Base-by-base conservation (phyloP, 768 basidiomycete species). In the Suillus sp. region DNA sequence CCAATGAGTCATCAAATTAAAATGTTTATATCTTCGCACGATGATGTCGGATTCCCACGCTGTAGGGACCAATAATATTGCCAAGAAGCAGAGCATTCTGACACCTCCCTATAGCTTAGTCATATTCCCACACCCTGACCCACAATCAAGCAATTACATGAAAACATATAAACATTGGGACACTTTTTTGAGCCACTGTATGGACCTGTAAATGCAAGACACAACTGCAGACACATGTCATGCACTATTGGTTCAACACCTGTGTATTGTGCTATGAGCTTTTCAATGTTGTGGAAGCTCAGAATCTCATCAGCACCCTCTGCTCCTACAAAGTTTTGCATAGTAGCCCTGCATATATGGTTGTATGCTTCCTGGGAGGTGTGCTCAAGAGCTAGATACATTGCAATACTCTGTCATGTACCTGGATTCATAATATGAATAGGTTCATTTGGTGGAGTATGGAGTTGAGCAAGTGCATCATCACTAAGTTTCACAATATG, bases 181-280 rank as follows among this genome's bases (percentile, higher is more conserved):
- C n/a, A n/a, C n/a, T n/a, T n/a, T n/a, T n/a, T n/a, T n/a, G n/a
- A n/a, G n/a, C n/a, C n/a, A n/a, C n/a, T n/a, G 4, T 32, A 32
- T 5, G 69, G 71, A 4, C 74, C 74, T 5, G 70, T 73, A 43
- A 64, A 75, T 10, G 65, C 70, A 18, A 64, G 42, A 60, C 71
- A 75, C 2, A 67, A 65, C 16, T 75, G 75, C 1, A 71, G 63
- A 38, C 81, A 84, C 79, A 83, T 84, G 62, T 83, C 74, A 13
- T 74, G 59, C 0, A 56, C 11, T 0, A 83, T 50, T 0, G 77
- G 64, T 10, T 73, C 64, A 16, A 84, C 68, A 0, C 83, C 78
- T 0, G 63, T 66, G 13, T 60, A 18, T 1, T 11, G 51, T 0
- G 18, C 4, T 6, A 64, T 51, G 30, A 66, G 60, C 4, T 53